These are phyloP conservation scores for Psidium guajava DNA, from an alignment of 345 rosid species.

Conservation along the genomic window DNA sequence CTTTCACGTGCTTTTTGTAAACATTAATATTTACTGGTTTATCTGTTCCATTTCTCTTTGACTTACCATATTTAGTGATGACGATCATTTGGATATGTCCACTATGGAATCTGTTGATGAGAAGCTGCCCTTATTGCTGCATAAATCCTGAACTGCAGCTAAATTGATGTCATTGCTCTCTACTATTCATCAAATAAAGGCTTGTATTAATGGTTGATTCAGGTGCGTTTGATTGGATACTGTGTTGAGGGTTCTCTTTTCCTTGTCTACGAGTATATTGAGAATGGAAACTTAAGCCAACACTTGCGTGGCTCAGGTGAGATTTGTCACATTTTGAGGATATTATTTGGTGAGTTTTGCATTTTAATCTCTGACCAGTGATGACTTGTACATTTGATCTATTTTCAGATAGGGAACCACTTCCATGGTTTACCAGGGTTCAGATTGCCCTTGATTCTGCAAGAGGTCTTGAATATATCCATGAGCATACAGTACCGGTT, in stretches of 20 bases:
- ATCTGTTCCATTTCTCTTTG: background rate
- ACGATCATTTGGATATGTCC: background rate
- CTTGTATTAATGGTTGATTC: slow-evolving; percentile 1
- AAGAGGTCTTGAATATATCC: slow-evolving; percentile 95
- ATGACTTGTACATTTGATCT: slow-evolving; percentile 2
- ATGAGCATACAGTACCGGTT: slow-evolving; percentile 97
- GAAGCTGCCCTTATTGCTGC: background rate
- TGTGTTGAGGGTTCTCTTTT: slow-evolving; percentile 93
- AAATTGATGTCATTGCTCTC: background rate
- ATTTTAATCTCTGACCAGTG: background rate
- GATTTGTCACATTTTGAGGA: background rate
- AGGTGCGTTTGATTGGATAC: slow-evolving; percentile 91
- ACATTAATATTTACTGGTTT: background rate
- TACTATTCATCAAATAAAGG: background rate
- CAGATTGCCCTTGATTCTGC: slow-evolving; percentile 99
- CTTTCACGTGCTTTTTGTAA: background rate
- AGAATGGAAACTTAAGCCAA: slow-evolving; percentile 88
- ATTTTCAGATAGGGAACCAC: slow-evolving; percentile 57
- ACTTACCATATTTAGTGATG: background rate
- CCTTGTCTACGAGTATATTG: slow-evolving; percentile 78
- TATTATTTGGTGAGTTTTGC: background rate
- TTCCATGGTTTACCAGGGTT: slow-evolving; percentile 77
- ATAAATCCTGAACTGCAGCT: background rate
- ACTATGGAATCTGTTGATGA: background rate
- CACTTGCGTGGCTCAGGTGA: slow-evolving; percentile 87